Percentiles rank a stretch among this genome's conserved stretches.
Conservation (phyloP, 1,139 yeast species). For the Meyerozyma carpophila region DNA sequence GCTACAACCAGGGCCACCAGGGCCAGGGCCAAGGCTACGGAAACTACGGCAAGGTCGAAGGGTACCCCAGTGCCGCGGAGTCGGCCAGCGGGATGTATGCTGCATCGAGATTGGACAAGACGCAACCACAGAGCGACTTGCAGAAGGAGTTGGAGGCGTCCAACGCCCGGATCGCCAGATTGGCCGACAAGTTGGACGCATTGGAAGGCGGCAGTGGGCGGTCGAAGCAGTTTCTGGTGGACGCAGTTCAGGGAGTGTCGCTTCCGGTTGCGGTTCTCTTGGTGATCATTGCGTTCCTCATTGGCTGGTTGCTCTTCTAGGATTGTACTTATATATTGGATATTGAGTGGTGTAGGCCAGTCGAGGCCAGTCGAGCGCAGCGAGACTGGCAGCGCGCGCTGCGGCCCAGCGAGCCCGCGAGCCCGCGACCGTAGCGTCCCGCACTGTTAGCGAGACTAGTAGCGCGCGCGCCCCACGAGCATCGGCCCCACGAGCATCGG, state of each 20-base stretch:
- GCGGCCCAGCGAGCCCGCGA: too few relatives aligned
- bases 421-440: too few relatives aligned
- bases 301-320: slow-evolving; percentile 57
- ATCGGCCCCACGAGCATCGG: too few relatives aligned
- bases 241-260: slow-evolving; percentile 45
- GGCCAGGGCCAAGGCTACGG: slow-evolving; percentile 8
- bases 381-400: too few relatives aligned
- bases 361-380: too few relatives aligned
- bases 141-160: slow-evolving; percentile 33
- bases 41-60: slow-evolving; percentile 6
- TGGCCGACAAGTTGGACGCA: slow-evolving; percentile 39
- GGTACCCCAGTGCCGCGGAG: slow-evolving; percentile 7
- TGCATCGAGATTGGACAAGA: background rate
- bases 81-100: slow-evolving; percentile 9
- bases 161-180: slow-evolving; percentile 35
- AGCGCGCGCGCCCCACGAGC: too few relatives aligned
- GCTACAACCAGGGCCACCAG: slow-evolving; percentile 13
- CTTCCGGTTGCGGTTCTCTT: slow-evolving; percentile 46
- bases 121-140: slow-evolving; percentile 8
- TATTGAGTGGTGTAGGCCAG: too few relatives aligned
- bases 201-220: slow-evolving; percentile 2
- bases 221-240: slow-evolving; percentile 6
- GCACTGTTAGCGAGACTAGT: too few relatives aligned
- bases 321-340: slow-evolving; percentile 3
- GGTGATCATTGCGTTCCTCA: slow-evolving; percentile 50